Conservation (phyloP, 2,329 filamentous ascomycete species). For the Camillea tinctor region DNA sequence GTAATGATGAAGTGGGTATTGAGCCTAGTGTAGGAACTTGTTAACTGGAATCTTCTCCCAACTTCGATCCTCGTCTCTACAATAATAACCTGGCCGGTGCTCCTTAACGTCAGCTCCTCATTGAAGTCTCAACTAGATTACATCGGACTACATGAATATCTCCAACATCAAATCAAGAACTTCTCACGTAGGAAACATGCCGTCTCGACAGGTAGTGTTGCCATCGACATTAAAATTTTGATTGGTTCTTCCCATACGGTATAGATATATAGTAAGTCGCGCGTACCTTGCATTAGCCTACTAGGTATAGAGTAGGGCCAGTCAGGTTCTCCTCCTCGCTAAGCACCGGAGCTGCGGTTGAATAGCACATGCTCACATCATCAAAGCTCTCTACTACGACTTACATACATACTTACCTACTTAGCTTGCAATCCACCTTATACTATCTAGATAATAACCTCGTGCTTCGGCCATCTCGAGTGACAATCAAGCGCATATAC, state of each 20-base stretch:
- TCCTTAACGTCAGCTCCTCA: too few relatives aligned
- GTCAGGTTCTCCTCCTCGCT: slow-evolving; percentile 11
- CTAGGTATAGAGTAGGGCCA: slow-evolving; percentile 9
- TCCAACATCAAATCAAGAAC: neutral
- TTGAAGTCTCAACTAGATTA: too few relatives aligned
- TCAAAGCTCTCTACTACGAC: neutral
- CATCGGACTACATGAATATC: neutral
- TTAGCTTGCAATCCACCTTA: neutral
- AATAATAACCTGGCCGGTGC: too few relatives aligned
- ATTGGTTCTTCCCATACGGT: neutral
- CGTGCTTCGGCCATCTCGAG: neutral
- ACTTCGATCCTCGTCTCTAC: too few relatives aligned
- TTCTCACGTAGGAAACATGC: neutral
- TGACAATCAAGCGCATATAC: neutral
- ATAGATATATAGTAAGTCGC: neutral
- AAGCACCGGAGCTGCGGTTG: slow-evolving; percentile 4
- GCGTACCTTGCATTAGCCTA: slow-evolving; percentile 23
- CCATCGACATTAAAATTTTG: neutral
- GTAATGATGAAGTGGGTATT: too few relatives aligned
- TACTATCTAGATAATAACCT: neutral
- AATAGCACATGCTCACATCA: neutral
- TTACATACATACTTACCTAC: too few relatives aligned
- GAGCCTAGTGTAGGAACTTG: too few relatives aligned
- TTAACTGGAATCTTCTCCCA: too few relatives aligned
- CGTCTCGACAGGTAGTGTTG: neutral